Evolutionary conservation across 371 early-diverging fungal species (phyloP).

Genomic region (Mucor plumbeus): DNA sequence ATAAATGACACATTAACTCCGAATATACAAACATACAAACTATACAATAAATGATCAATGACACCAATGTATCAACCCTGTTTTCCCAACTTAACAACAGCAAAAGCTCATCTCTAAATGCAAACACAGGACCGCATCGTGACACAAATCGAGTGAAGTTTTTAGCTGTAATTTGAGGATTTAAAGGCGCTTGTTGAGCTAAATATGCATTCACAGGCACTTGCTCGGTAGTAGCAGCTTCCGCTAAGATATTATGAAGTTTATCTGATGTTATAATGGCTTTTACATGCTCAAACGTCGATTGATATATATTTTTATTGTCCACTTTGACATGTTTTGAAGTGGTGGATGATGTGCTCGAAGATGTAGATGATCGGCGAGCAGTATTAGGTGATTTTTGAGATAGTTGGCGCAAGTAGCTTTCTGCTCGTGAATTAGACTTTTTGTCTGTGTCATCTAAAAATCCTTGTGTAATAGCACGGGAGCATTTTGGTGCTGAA

Average conservation of each 20-base stretch:
- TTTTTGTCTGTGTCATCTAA: neutral
- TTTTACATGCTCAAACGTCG: conserved; percentile 11
- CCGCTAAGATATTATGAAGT: conserved; percentile 39
- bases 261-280: conserved; percentile 32
- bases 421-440: conserved; percentile 14
- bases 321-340: neutral
- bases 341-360: neutral
- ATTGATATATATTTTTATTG: neutral
- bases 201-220: conserved; percentile 39
- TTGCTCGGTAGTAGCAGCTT: conserved; percentile 34
- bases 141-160: conserved; percentile 53
- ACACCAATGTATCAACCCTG: conserved; percentile 39
- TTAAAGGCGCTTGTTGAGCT: conserved; percentile 38
- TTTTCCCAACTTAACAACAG: conserved; percentile 51
- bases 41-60: conserved; percentile 40
- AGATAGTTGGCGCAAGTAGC: conserved; percentile 20
- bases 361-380: neutral
- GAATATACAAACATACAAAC: conserved; percentile 39
- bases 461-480: conserved; percentile 37
- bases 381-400: conserved; percentile 31
- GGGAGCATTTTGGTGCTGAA: conserved; percentile 19
- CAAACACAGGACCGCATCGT: conserved; percentile 51
- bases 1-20: neutral
- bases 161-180: conserved; percentile 46
- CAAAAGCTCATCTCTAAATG: conserved; percentile 40